Conservation (phyloP, 352 stramenopile genomes). For the Bremia lactucae region DNA sequence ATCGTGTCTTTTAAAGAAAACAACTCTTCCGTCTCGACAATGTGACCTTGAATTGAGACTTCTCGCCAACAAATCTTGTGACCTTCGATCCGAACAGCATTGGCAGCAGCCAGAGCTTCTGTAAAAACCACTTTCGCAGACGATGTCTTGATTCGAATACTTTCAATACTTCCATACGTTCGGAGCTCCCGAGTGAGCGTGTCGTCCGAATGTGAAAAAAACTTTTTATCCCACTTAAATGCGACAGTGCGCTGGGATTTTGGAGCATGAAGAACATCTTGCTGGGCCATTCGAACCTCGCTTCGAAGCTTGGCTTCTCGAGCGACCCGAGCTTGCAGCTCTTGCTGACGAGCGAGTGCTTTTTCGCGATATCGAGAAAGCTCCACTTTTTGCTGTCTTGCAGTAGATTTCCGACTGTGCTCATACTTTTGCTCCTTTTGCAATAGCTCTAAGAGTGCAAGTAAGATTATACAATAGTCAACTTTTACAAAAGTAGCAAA, state of each 20-base stretch:
- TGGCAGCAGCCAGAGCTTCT: conserved; percentile 33
- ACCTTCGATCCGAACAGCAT: conserved; percentile 52
- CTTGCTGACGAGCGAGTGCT: conserved; percentile 34
- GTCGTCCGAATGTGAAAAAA: conserved; percentile 64
- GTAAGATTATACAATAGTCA: background rate
- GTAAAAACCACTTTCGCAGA: conserved; percentile 60
- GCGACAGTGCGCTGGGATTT: conserved; percentile 70
- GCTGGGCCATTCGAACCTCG: conserved; percentile 25
- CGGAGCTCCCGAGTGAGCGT: conserved; percentile 50
- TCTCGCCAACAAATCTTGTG: conserved; percentile 61
- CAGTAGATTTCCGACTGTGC: conserved; percentile 21
- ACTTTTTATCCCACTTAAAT: conserved; percentile 64
- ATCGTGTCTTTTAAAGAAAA: conserved; percentile 14
- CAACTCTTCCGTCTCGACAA: conserved; percentile 45
- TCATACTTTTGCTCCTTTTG: conserved; percentile 45
- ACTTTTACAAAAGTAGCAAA: background rate
- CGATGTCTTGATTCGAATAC: conserved; percentile 57
- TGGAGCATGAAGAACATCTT: conserved; percentile 9
- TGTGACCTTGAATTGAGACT: conserved; percentile 64
- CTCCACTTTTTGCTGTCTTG: conserved; percentile 30
- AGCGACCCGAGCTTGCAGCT: conserved; percentile 38
- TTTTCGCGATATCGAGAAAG: conserved; percentile 48
- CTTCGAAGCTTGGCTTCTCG: conserved; percentile 30
- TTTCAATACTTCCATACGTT: conserved; percentile 51
- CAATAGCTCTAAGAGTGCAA: conserved; percentile 32